Conservation (phyloP, 2,329 filamentous ascomycete species). For the Penicillium nordicum region DNA sequence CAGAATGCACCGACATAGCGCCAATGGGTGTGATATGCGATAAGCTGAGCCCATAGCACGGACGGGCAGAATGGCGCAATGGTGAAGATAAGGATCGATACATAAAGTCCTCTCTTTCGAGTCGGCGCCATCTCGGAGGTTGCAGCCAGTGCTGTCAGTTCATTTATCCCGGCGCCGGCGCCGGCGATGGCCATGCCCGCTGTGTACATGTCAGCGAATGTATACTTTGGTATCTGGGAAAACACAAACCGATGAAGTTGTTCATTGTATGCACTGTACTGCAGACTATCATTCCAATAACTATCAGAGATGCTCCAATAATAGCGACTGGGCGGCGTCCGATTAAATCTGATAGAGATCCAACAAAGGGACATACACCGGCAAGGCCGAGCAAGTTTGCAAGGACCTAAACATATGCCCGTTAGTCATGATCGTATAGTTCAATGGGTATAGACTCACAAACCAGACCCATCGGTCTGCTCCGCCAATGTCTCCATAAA, state of each 20-base stretch:
- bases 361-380: conserved; percentile 62
- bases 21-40: conserved; percentile 46
- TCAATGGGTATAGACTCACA: conserved; percentile 27
- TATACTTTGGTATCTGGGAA: conserved; percentile 20
- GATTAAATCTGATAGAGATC: conserved; percentile 61
- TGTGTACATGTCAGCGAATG: conserved; percentile 20
- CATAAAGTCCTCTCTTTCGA: conserved; percentile 61
- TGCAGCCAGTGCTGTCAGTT: conserved; percentile 65
- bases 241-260: conserved; percentile 54
- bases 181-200: conserved; percentile 59
- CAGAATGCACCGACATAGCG: conserved; percentile 44
- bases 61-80: conserved; percentile 62
- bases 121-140: conserved; percentile 67
- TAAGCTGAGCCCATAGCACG: conserved; percentile 60
- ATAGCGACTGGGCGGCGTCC: conserved; percentile 60
- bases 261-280: conserved; percentile 59
- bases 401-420: conserved; percentile 35
- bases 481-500: conserved; percentile 61
- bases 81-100: conserved; percentile 58
- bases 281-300: conserved; percentile 59
- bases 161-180: conserved; percentile 63
- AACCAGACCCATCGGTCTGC: conserved; percentile 62
- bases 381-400: conserved; percentile 55
- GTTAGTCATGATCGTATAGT: neutral
- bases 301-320: conserved; percentile 52